Evolutionary conservation across 2,329 filamentous ascomycete species (phyloP), one percentile per base, ranked within the genome.

Genomic region (Tetracladium maxilliforme): DNA sequence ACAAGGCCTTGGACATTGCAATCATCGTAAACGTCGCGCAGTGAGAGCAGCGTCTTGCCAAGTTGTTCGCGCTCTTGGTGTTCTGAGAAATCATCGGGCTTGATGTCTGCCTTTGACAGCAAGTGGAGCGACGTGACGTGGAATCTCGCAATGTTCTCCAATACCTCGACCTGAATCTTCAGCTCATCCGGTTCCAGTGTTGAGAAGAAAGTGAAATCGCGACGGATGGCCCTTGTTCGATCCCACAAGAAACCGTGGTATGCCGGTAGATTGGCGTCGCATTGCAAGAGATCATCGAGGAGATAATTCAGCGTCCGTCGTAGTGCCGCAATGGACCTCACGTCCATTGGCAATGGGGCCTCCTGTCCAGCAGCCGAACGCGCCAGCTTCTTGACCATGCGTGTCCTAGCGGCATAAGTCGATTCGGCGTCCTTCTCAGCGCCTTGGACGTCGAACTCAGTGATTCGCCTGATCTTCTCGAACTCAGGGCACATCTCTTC

Each of bases 401-500:
- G 56, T 5, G 67, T 54, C 38, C 61, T 60, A 12, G 47, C 35
- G 5, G 54, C 49, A 18, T 51, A 54, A 28, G 52, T 33, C 27
- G 51, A 37, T 13, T 37, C 36, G 14, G 32, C 13, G 11, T 56
- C 53, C 37, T 66, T 71, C 38, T 76, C 70, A 6, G 64, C 53
- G 6, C 48, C 48, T 34, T 64, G 60, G 13, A 72, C 58, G 31
- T 75, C 66, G 36, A 58, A 52, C 40, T 76, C 68, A 23, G 62
- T 63, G 28, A 77, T 74, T 31, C 71, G 59, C 24, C 58, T 65
- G 17, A 73, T 60, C 42, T 65, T 66, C 41, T 78, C 72, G 43
- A 65, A 75, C 33, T 74, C 66, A 5, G 72, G 72, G 32, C 72
- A 78, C 71, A 76, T 77, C 14, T 73, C 66, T 37, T 76, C 67